These are phyloP conservation scores for Pythium biforme DNA, from an alignment of 352 stramenopile species.

Conservation along the genomic window DNA sequence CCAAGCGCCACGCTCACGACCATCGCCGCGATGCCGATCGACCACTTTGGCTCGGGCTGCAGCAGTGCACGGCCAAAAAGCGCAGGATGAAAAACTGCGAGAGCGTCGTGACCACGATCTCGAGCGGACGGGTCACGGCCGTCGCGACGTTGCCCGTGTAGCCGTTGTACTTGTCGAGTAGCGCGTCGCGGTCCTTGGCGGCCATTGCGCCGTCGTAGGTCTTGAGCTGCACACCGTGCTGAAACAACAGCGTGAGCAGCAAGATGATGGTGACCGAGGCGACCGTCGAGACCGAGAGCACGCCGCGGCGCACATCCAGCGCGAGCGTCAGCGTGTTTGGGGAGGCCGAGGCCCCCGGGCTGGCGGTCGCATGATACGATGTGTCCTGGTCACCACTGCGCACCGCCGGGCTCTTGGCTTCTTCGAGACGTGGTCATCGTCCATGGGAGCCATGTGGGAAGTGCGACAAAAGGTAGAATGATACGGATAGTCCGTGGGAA, in stretches of 20 bases:
- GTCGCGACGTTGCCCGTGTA: slow-evolving; percentile 11
- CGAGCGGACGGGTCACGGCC: neutral
- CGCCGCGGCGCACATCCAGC: neutral
- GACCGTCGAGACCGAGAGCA: neutral
- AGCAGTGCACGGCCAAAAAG: neutral
- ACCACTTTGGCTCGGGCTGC: neutral
- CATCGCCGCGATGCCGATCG: neutral
- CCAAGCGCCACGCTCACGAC: neutral
- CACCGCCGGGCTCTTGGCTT: neutral
- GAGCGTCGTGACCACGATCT: neutral
- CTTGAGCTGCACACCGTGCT: neutral
- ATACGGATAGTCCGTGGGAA: neutral
- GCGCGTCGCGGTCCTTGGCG: neutral
- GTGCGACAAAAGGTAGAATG: neutral
- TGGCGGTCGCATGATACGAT: neutral
- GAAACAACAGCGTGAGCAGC: neutral
- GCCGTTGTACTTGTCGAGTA: slow-evolving; percentile 10
- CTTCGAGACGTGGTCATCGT: neutral
- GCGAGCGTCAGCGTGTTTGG: neutral
- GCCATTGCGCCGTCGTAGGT: neutral
- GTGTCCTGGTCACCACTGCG: too few species aligned
- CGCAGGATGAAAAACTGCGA: slow-evolving; percentile 5
- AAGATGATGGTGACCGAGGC: neutral
- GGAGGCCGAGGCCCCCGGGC: neutral
- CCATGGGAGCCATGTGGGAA: neutral